Evolutionary conservation across 805 yeast species (phyloP).

Genomic region (Barnettozyma populi): DNA sequence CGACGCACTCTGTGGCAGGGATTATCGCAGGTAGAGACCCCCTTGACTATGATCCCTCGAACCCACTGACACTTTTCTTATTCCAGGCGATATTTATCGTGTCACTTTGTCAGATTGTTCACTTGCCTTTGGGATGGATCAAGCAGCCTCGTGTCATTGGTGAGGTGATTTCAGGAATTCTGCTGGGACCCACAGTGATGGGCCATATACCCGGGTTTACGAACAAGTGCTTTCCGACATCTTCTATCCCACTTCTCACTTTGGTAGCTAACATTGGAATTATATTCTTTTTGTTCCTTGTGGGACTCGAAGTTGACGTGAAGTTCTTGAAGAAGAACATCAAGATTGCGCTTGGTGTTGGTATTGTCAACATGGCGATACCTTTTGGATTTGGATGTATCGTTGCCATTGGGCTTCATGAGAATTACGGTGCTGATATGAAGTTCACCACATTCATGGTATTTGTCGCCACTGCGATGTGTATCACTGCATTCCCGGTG

Average conservation of each 20-base stretch:
- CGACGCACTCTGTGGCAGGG: conserved; percentile 48
- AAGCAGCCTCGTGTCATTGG: conserved; percentile 80
- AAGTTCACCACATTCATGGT: conserved; percentile 73
- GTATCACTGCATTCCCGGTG: conserved; percentile 85
- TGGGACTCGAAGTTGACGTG: conserved; percentile 76
- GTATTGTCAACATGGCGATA: conserved; percentile 64
- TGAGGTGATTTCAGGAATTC: conserved; percentile 72
- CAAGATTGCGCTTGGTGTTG: conserved; percentile 60
- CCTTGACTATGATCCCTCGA: conserved; percentile 45
- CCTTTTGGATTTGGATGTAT: conserved; percentile 80
- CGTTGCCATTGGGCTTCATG: conserved; percentile 61
- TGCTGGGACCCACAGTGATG: conserved; percentile 70
- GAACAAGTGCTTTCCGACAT: conserved; percentile 55
- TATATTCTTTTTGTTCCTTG: conserved; percentile 65
- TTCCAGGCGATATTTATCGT: conserved; percentile 65
- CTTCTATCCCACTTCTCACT: conserved; percentile 57
- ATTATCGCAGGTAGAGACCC: conserved; percentile 72
- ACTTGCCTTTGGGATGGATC: conserved; percentile 52
- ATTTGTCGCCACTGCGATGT: conserved; percentile 76
- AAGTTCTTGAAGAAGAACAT: conserved; percentile 56
- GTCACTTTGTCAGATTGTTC: conserved; percentile 51
- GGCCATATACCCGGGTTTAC: conserved; percentile 70
- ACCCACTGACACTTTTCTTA: conserved; percentile 65
- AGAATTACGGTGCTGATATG: conserved; percentile 42
- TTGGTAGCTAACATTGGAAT: conserved; percentile 72